These are phyloP conservation scores for Phytophthora lateralis DNA, from an alignment of 352 stramenopile genomes.

Conservation along the genomic window DNA sequence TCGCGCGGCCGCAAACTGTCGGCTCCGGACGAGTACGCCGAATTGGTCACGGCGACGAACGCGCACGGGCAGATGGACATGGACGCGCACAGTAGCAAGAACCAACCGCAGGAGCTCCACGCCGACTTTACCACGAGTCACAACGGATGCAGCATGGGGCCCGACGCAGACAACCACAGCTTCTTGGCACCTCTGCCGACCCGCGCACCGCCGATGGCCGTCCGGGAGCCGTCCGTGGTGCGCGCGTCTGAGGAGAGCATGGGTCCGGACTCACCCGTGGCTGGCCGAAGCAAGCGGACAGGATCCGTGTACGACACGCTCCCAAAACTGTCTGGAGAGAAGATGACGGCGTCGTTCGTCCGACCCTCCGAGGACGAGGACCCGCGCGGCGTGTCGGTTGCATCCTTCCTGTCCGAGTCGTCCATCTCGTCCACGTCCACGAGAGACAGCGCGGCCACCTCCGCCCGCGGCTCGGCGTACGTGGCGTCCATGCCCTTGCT, in stretches of 20 bases:
- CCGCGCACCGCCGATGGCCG: not conserved
- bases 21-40: conserved; percentile 41
- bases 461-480: conserved; percentile 21
- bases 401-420: conserved; percentile 34
- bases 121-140: conserved; percentile 28
- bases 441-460: conserved; percentile 25
- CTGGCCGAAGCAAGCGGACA: conserved; percentile 29
- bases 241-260: conserved; percentile 36
- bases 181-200: conserved; percentile 27
- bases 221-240: not conserved
- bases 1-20: conserved; percentile 36
- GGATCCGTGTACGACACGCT: conserved; percentile 40
- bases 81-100: not conserved
- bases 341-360: conserved; percentile 20
- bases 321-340: conserved; percentile 33
- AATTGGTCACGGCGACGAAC: conserved; percentile 39
- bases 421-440: conserved; percentile 32
- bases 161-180: conserved; percentile 29
- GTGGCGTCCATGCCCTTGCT: conserved; percentile 34
- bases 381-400: conserved; percentile 18
- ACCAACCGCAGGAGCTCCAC: conserved; percentile 3
- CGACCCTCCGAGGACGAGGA: conserved; percentile 26
- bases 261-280: conserved; percentile 33
- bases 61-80: conserved; percentile 7
- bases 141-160: conserved; percentile 33